Base-by-base conservation (phyloP, 2,329 filamentous ascomycete species). In the Pseudogymnoascus sp. region DNA sequence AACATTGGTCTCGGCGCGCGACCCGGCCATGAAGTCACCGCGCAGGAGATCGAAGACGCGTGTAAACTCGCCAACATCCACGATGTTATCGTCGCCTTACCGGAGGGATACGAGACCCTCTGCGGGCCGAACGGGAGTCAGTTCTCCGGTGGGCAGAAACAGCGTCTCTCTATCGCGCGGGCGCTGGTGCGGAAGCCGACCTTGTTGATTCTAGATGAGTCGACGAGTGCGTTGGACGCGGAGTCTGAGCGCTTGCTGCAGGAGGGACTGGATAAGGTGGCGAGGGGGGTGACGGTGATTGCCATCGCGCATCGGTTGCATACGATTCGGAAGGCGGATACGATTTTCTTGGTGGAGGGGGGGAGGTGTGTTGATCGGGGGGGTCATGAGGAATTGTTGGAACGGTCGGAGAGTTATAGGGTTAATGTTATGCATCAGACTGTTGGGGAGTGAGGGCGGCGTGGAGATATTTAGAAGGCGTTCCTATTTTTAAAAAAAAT, bases 181-280 rank as follows among this genome's bases (percentile, higher is more conserved):
- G 90, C 90, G 0, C 78, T 95, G 1, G 81, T 91, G 1, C 82
- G 90, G 0, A 82, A 84, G 65, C 91, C 91, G 0, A 82, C 86
- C 40, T 78, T 95, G 1, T 75, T 96, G 24, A 83, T 96, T 43
- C 79, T 96, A 1, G 91, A 96, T 69, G 91, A 96, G 77, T 89
- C 89, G 24, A 96, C 90, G 0, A 90, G 87, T 50, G 89, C 88
- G 3, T 79, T 96, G 2, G 91, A 96, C 69, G 83, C 84, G 0
- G 86, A 87, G 70, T 88, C 84, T 60, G 88, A 90, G 60, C 78
- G 79, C 5, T 75, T 87, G 8, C 81, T 96, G 24, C 83, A 90
- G 62, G 81, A 88, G 26, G 87, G 85, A 0, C 76, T 91, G 46
- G 85, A 89, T 73, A 78, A 75, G 64, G 83, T 79, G 0, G 78